phyloP scores from a whole-genome alignment of 208 protist genomes.

The Acanthamoeba polyphaga region DNA sequence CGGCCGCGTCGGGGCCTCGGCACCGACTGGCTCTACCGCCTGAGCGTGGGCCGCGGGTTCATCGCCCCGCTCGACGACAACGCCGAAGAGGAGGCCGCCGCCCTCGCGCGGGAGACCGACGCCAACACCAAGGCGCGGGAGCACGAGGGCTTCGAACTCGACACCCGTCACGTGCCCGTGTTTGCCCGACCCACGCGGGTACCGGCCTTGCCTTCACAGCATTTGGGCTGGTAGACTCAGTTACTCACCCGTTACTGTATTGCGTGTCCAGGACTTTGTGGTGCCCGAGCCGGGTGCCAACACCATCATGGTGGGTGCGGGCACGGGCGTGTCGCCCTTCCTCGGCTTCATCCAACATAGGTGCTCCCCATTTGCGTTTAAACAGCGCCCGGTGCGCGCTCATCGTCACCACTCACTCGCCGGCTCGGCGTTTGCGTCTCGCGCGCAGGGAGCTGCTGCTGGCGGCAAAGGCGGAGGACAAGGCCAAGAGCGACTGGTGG shows the following conservation, averaged over 20 bases:
- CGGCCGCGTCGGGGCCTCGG: conserved; percentile 5
- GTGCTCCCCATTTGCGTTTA: neutral
- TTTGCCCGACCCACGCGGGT: conserved; percentile 19
- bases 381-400: no score
- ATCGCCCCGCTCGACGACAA: neutral
- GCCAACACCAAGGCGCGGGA: neutral
- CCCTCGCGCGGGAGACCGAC: neutral
- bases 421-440: neutral
- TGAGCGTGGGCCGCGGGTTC: conserved; percentile 2
- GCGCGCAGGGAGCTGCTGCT: conserved; percentile 22
- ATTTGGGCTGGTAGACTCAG: neutral
- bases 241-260: neutral
- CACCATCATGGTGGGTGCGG: conserved; percentile 82
- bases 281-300: conserved; percentile 40
- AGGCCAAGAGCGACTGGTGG: conserved; percentile 26
- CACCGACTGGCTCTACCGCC: conserved; percentile 78
- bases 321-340: conserved; percentile 84
- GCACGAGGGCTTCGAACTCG: neutral
- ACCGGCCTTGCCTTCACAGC: neutral
- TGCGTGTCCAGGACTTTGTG: conserved; percentile 68
- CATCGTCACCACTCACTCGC: no score
- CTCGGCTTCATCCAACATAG: conserved; percentile 83
- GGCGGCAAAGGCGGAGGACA: neutral
- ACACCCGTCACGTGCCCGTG: neutral
- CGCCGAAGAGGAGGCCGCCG: neutral